Evolutionary conservation across 2,329 filamentous ascomycete genomes (phyloP).

Genomic region (Colletotrichum truncatum): DNA sequence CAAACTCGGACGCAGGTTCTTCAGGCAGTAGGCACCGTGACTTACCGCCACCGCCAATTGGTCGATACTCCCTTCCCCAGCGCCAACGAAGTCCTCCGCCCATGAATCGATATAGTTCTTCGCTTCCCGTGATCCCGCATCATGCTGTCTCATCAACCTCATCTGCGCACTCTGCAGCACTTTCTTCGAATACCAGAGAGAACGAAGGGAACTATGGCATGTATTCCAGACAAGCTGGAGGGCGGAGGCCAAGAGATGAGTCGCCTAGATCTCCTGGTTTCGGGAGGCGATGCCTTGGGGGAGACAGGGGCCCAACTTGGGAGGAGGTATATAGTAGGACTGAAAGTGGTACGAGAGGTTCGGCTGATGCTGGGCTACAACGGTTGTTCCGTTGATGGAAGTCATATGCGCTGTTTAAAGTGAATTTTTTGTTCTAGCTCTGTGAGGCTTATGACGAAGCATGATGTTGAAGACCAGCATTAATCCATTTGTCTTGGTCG

Average conservation of each 20-base stretch:
- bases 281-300: not conserved
- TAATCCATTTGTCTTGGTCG: too few relatives aligned
- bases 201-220: conserved; percentile 9
- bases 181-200: not conserved
- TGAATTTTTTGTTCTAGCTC: not conserved
- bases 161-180: not conserved
- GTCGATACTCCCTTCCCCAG: not conserved
- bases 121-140: conserved; percentile 13
- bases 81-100: conserved; percentile 16
- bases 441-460: not conserved
- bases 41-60: conserved; percentile 12
- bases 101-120: conserved; percentile 14
- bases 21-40: conserved; percentile 2
- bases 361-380: not conserved
- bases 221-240: not conserved
- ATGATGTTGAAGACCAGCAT: not conserved
- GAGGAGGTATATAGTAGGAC: conserved; percentile 12
- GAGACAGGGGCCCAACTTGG: conserved; percentile 5
- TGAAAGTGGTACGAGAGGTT: not conserved
- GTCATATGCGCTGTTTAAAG: too few relatives aligned
- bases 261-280: conserved; percentile 9
- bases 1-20: conserved; percentile 14
- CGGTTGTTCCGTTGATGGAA: conserved; percentile 14
- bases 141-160: not conserved
- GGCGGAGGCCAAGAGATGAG: not conserved